Percentiles rank a stretch among this genome's conserved stretches.
Evolutionary conservation across 768 basidiomycete genomes (phyloP).

Genomic region (Russula ochroleuca): DNA sequence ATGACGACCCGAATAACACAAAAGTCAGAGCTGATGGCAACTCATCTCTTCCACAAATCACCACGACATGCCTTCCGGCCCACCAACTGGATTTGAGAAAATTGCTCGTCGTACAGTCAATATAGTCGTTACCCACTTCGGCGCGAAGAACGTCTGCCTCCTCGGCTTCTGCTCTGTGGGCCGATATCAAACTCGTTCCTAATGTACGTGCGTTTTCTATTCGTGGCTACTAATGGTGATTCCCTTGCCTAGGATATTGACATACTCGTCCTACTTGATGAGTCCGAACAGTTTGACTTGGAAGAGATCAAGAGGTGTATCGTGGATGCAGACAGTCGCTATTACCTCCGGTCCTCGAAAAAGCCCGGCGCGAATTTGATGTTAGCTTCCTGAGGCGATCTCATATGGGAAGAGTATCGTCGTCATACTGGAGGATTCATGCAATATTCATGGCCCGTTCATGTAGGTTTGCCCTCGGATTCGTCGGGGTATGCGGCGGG

Average conservation of each 20-base stretch:
- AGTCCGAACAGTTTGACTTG: neutral
- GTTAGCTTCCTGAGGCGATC: neutral
- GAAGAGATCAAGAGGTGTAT: conserved; percentile 9
- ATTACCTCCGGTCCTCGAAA: neutral
- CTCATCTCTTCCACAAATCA: neutral
- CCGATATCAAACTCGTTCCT: conserved; percentile 9
- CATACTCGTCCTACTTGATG: neutral
- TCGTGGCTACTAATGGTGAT: neutral
- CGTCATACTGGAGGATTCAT: neutral
- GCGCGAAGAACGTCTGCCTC: conserved; percentile 6
- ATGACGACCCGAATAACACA: no score
- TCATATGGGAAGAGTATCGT: neutral
- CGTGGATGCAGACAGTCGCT: neutral
- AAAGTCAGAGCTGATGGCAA: neutral
- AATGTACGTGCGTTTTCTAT: neutral
- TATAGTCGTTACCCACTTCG: neutral
- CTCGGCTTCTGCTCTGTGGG: conserved; percentile 12
- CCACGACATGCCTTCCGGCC: neutral
- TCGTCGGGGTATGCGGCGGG: neutral
- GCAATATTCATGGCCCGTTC: no score
- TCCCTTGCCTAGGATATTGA: conserved; percentile 5
- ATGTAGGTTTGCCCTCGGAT: neutral
- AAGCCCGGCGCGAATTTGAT: neutral
- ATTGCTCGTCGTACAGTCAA: conserved; percentile 11
- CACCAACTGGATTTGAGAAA: conserved; percentile 3